Evolutionary conservation across 2,329 filamentous ascomycete species (phyloP), one percentile per base, ranked within the genome.

Genomic region (Phialocephala sp.): DNA sequence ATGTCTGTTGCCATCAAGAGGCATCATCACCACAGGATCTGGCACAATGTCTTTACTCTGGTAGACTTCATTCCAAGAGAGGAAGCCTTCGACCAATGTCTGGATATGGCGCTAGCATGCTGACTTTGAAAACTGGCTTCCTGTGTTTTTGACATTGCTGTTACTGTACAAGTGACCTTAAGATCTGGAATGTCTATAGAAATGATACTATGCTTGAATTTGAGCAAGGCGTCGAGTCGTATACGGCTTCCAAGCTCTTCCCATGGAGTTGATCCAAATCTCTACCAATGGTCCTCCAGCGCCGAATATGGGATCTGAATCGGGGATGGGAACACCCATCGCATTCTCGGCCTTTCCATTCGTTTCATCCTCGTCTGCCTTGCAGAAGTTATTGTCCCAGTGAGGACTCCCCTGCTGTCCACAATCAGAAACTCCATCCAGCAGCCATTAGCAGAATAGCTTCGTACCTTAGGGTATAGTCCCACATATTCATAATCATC

Each of bases 401-500:
- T 70, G 66, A 27, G 69, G 69, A 64, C 68, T 70, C 9, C 69
- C 72, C 64, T 70, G 41, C 37, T 3, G 9, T 52, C 8, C n/a
- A 52, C 20, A 12, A 27, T 52, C 20, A 47, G 43, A 14, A 4
- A 52, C 9, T 9, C 9, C 18, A 11, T 20, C n/a, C 15, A 20
- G 60, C 15, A 60, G 50, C 27, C 3, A 32, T 32, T 36, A 58
- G 9, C 27, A 41, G 15, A 14, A 18, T 39, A 27, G 14, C 6
- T 36, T 9, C 20, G 1, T 66, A 77, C 77, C 70, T 75, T 70
- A 14, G 76, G 77, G 70, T 78, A 79, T 9, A 78, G 70, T 3
- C 76, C 76, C 60, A 78, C 73, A 58, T 78, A 78, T 64, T 72
- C 72, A 65, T 76, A 78, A 59, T 72, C 76, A 5, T 61, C 60